A percentile compares a stretch with the other conserved stretches of the same genome.
Evolutionary conservation across 345 rosid genomes (phyloP).

Genomic region (Erodium maritimum): DNA sequence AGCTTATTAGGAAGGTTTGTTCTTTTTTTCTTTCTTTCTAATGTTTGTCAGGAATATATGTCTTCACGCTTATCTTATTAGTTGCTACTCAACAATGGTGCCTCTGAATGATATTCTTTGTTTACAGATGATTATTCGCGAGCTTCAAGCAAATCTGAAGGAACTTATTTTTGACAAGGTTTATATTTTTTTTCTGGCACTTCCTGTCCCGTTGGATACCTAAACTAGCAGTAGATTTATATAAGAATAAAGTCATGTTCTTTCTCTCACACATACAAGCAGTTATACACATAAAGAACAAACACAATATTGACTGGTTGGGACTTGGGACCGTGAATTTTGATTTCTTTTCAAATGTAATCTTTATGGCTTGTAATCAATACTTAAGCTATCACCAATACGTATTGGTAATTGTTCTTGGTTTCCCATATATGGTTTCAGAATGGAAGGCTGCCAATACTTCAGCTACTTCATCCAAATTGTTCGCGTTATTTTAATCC

Average conservation of each 20-base stretch:
- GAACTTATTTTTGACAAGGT: constrained; percentile 82
- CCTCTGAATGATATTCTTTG: constrained; percentile 16
- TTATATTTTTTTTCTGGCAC: constrained; percentile 8
- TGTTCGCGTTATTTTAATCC: constrained; percentile 63
- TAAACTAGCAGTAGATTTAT: background rate
- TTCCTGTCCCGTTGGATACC: background rate
- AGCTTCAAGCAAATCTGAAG: constrained; percentile 49
- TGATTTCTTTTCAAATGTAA: too few species aligned
- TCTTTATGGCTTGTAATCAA: too few species aligned
- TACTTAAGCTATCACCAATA: constrained; percentile 7
- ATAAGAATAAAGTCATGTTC: too few species aligned
- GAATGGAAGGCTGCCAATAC: constrained; percentile 64
- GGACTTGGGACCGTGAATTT: too few species aligned
- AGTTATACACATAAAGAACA: too few species aligned
- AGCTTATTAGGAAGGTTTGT: constrained; percentile 67
- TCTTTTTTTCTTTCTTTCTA: constrained; percentile 4
- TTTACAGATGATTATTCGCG: constrained; percentile 59
- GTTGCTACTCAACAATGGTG: constrained; percentile 4
- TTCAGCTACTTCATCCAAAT: constrained; percentile 80
- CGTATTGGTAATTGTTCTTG: constrained; percentile 5
- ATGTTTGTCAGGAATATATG: background rate
- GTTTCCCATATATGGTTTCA: constrained; percentile 19
- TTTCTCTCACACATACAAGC: too few species aligned
- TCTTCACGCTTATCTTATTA: constrained; percentile 1
- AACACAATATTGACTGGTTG: too few species aligned